Evolutionary conservation across 768 basidiomycete species (phyloP), one percentile per base, ranked within the genome.

Genomic region (Pisolithus sp.): DNA sequence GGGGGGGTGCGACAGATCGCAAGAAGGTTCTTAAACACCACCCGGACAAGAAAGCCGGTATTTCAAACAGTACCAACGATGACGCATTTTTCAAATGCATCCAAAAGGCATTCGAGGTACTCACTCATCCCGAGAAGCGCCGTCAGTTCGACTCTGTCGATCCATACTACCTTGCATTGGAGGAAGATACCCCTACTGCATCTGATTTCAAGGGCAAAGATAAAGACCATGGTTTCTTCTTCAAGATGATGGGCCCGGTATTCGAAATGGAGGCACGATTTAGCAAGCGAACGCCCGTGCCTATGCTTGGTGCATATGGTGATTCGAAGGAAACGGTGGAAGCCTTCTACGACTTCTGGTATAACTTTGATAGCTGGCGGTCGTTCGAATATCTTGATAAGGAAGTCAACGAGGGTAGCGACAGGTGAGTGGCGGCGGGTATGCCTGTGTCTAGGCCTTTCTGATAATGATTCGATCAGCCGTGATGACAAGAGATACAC

Each of bases 71-170:
- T 61, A 85, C 90, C 53, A 95, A 98, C 74, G 94, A 97, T 69
- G 95, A 99, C 62, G 85, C 85, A 0, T 98, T 99, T 78, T 99
- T 99, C 89, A 99, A 99, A 73, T 99, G 96, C 68, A 98, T 99
- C 59, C 86, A 90, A 73, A 99, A 99, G 71, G 95, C 95, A n/a
- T 81, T 88, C 71, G 96, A 99, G 60, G 85, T 93, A 39, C 84
- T 99, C 51, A 86, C 84, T 42, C 79, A 95, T 70, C 64, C 82
- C 20, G 93, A 97, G 65, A 85, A 85, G 62, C 83, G 93, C 52
- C 84, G 90, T 44, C 93, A 97, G 68, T 99, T 95, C 72, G 96
- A 99, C 71, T 94, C 92, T 2, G 91, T 96, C 50, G 95, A 99
- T 70, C 89, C 87, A 34, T 67, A 77, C 51, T 86, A 83, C 65